A percentile compares a stretch with the other conserved stretches of the same genome.
Conservation (phyloP, 2,329 filamentous ascomycete species). For the Zasmidium angulare region DNA sequence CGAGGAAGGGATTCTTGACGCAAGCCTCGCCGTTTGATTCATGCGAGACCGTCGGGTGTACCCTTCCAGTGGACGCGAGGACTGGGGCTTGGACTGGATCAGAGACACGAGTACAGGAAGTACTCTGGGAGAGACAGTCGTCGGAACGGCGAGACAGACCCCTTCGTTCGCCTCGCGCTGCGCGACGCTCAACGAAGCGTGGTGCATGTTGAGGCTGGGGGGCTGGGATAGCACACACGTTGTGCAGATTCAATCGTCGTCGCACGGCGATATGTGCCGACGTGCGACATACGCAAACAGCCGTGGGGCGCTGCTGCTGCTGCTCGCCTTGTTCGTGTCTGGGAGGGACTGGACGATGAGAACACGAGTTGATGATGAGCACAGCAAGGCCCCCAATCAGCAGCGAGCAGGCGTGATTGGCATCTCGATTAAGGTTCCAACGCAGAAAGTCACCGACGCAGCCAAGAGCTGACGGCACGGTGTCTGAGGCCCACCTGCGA, state of each 20-base stretch:
- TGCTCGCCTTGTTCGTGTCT: constrained; percentile 1
- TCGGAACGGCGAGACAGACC: background rate
- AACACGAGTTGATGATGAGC: background rate
- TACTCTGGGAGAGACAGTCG: no score
- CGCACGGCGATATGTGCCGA: constrained; percentile 6
- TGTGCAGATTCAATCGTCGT: constrained; percentile 7
- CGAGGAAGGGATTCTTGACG: background rate
- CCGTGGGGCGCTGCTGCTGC: constrained; percentile 5
- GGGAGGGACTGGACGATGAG: no score
- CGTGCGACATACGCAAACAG: background rate
- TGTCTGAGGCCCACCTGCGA: no score
- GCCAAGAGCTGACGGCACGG: constrained; percentile 7
- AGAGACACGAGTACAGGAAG: background rate
- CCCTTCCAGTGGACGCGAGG: background rate
- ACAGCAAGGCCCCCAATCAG: background rate
- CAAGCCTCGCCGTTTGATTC: constrained; percentile 14
- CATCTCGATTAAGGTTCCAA: constrained; percentile 1
- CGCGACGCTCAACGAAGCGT: background rate
- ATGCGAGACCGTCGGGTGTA: background rate
- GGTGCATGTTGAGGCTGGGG: constrained; percentile 7
- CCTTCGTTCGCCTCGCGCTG: background rate
- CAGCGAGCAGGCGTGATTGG: background rate
- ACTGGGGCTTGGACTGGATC: background rate
- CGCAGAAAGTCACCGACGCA: background rate
- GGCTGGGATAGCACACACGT: background rate